Conservation (phyloP, 306 rosid genomes). For the Betula pendula region DNA sequence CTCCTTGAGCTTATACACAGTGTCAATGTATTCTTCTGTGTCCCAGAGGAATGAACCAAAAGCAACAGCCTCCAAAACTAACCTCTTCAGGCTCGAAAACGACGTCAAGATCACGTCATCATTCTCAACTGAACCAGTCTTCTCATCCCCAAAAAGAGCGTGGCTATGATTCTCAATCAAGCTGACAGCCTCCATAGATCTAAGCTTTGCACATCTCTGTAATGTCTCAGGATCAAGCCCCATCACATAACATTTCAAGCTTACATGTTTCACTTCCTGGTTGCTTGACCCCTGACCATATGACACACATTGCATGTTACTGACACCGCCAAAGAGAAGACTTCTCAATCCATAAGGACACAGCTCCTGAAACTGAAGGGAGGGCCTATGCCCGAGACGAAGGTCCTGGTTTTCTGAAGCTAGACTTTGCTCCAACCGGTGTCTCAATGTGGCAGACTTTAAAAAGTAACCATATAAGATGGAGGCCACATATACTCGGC, state of each 20-base stretch:
- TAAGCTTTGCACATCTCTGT: constrained; percentile 77
- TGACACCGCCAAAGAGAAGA: constrained; percentile 41
- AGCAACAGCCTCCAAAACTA: constrained; percentile 94
- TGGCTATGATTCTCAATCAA: constrained; percentile 66
- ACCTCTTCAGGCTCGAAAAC: constrained; percentile 84
- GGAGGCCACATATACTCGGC: constrained; percentile 68
- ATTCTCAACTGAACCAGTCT: constrained; percentile 38
- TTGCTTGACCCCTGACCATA: constrained; percentile 31
- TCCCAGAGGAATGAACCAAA: constrained; percentile 97
- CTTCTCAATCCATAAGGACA: constrained; percentile 46
- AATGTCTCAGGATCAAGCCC: constrained; percentile 69
- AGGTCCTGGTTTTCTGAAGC: constrained; percentile 47
- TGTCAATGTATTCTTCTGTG: constrained; percentile 75
- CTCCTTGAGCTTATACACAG: constrained; percentile 75
- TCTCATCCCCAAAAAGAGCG: constrained; percentile 65
- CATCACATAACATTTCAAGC: constrained; percentile 61
- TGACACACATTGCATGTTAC: constrained; percentile 36
- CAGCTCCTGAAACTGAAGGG: constrained; percentile 42
- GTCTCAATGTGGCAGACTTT: constrained; percentile 75
- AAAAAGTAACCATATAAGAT: constrained; percentile 86
- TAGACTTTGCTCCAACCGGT: constrained; percentile 58
- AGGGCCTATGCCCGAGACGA: constrained; percentile 41
- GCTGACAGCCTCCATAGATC: constrained; percentile 72
- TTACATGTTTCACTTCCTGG: constrained; percentile 46
- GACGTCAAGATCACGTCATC: constrained; percentile 79